These are phyloP conservation scores for Mallotus repandus DNA, from an alignment of 441 rosid species.

Conservation along the genomic window DNA sequence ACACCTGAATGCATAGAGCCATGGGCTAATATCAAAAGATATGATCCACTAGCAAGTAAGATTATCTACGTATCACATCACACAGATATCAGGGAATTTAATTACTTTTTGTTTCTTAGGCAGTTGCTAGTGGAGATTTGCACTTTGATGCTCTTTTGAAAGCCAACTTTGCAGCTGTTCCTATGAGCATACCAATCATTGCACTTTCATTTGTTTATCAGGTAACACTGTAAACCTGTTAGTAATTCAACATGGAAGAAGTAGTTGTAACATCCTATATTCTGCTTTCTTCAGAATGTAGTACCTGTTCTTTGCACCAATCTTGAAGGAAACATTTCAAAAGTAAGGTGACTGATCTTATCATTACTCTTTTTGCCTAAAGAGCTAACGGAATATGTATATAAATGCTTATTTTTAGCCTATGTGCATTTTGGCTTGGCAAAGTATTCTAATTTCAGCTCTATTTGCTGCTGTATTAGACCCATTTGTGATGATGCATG, in stretches of 20 bases:
- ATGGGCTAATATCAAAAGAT: background rate
- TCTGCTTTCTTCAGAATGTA: conserved; percentile 60
- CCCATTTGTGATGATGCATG: background rate
- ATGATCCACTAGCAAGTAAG: background rate
- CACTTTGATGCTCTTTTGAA: conserved; percentile 78
- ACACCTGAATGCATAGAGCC: no score
- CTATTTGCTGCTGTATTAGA: background rate
- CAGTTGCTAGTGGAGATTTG: conserved; percentile 71
- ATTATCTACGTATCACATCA: conserved; percentile 1
- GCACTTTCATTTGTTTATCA: conserved; percentile 93
- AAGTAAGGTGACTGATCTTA: conserved; percentile 74
- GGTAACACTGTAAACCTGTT: conserved; percentile 41
- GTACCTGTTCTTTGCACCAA: conserved; percentile 92
- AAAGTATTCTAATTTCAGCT: background rate
- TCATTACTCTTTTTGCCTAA: conserved; percentile 7
- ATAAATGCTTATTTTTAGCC: no score
- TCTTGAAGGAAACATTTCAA: conserved; percentile 93
- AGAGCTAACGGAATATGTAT: no score
- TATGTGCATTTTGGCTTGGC: no score
- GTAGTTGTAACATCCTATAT: conserved; percentile 21
- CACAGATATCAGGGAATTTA: no score
- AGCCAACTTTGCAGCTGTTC: conserved; percentile 90
- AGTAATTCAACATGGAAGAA: conserved; percentile 19
- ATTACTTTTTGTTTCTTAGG: conserved; percentile 38
- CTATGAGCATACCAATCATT: conserved; percentile 92